Evolutionary conservation across 305 asterid species (phyloP).

Genomic region (Nicotiana rustica): DNA sequence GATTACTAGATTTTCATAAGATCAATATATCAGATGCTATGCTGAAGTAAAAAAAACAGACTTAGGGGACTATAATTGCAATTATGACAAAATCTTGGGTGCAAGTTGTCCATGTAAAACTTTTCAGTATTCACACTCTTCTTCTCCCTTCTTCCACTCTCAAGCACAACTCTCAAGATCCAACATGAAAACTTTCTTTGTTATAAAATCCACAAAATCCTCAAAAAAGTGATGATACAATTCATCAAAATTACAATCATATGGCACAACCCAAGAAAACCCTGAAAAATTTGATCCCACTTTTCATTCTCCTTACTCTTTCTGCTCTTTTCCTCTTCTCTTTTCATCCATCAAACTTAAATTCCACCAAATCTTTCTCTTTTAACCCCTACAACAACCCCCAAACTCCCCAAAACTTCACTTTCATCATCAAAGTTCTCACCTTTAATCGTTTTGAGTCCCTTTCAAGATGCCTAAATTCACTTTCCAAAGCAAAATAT

Average conservation of each 20-base stretch:
- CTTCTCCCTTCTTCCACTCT: constrained; percentile 17
- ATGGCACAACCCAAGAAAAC: constrained; percentile 48
- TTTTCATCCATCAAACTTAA: constrained; percentile 47
- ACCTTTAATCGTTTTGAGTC: constrained; percentile 79
- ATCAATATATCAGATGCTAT: too few relatives aligned
- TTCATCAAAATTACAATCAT: constrained; percentile 1
- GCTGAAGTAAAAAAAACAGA: not conserved
- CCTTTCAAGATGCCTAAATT: constrained; percentile 70
- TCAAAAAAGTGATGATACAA: not conserved
- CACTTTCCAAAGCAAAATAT: constrained; percentile 66
- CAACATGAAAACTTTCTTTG: not conserved
- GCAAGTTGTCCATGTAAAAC: not conserved
- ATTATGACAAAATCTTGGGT: not conserved
- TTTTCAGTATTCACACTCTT: not conserved
- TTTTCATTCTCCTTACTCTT: constrained; percentile 52
- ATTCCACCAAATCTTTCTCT: constrained; percentile 44
- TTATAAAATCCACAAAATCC: not conserved
- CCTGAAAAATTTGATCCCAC: constrained; percentile 33
- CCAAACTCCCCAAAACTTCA: constrained; percentile 52
- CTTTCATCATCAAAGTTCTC: constrained; percentile 80
- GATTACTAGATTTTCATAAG: too few relatives aligned
- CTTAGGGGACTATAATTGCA: not conserved
- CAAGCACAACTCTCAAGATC: constrained; percentile 18
- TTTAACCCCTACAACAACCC: constrained; percentile 36
- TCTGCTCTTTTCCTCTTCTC: constrained; percentile 52